These are phyloP conservation scores for Backusella australiensis DNA, from an alignment of 192 early-diverging fungal species.

Conservation along the genomic window DNA sequence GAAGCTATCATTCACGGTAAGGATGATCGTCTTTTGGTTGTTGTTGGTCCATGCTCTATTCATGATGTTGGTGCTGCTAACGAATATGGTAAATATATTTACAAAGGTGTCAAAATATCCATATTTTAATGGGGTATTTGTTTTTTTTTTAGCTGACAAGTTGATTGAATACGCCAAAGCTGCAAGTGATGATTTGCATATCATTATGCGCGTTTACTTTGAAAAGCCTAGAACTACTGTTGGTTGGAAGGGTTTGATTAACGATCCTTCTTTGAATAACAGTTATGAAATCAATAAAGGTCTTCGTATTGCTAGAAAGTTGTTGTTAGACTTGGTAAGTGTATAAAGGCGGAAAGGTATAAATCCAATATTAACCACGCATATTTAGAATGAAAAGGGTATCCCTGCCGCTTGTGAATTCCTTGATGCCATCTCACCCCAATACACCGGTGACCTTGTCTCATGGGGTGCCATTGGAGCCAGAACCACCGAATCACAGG, in stretches of 20 bases:
- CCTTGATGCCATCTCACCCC: constrained; percentile 79
- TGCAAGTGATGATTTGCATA: constrained; percentile 60
- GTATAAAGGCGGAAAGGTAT: neutral
- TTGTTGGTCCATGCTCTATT: constrained; percentile 87
- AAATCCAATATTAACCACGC: too few species aligned
- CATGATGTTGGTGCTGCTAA: constrained; percentile 74
- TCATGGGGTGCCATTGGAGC: constrained; percentile 81
- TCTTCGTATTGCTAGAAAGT: constrained; percentile 67
- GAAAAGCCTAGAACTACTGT: constrained; percentile 83
- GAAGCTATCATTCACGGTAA: constrained; percentile 65
- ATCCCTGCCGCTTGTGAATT: constrained; percentile 76
- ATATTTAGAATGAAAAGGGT: constrained; percentile 36
- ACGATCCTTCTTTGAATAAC: constrained; percentile 72
- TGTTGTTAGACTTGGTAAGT: constrained; percentile 67
- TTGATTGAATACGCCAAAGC: constrained; percentile 31
- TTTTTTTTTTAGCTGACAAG: neutral
- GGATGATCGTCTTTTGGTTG: constrained; percentile 79
- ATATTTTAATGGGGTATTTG: neutral
- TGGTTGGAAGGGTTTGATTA: constrained; percentile 95
- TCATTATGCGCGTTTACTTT: constrained; percentile 87
- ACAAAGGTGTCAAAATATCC: too few species aligned
- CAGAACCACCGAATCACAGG: constrained; percentile 80
- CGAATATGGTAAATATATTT: constrained; percentile 62
- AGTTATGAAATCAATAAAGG: constrained; percentile 82
- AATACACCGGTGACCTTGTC: constrained; percentile 77